Evolutionary conservation across 768 basidiomycete genomes (phyloP).

Genomic region (Naganishia kalamii): DNA sequence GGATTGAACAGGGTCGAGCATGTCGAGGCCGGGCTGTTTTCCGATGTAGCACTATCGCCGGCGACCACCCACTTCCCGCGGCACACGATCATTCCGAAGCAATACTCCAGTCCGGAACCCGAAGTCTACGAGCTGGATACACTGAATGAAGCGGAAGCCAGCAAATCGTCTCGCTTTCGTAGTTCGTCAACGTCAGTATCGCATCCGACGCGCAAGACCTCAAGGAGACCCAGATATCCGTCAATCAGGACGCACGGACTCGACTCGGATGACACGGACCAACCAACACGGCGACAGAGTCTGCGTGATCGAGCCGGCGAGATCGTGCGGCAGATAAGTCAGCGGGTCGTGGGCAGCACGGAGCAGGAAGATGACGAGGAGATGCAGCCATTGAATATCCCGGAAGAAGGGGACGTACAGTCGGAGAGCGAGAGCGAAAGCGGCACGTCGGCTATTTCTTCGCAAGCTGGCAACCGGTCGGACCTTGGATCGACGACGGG

Average conservation of each 20-base stretch:
- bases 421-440: conserved; percentile 7
- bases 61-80: too few species aligned
- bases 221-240: neutral
- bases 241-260: neutral
- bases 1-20: neutral
- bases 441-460: neutral
- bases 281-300: neutral
- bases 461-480: neutral
- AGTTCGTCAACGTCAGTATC: neutral
- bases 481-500: neutral
- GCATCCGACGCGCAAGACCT: too few species aligned
- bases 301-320: conserved; percentile 1
- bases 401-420: conserved; percentile 1
- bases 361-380: conserved; percentile 1
- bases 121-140: neutral
- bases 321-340: neutral
- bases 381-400: neutral
- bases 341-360: neutral
- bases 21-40: neutral
- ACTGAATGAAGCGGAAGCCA: neutral
- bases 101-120: neutral
- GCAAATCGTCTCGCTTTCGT: neutral
- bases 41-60: conserved; percentile 1
- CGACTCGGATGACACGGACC: neutral
- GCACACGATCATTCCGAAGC: neutral